phyloP scores from a whole-genome alignment of 2,329 filamentous ascomycete species.

The Arthrobotrys musiformis region DNA sequence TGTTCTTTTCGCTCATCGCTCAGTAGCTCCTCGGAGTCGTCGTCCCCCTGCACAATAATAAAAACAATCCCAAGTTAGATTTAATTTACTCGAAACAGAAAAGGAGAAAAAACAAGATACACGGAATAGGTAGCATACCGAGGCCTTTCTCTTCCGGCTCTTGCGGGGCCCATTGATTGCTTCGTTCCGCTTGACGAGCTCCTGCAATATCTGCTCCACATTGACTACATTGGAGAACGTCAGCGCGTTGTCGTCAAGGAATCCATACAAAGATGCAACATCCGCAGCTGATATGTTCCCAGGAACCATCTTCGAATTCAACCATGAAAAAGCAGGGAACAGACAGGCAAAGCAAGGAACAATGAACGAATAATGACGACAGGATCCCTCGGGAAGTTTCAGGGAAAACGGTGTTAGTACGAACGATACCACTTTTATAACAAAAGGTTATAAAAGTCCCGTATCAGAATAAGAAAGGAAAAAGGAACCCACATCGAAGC shows the following conservation, averaged over 20 bases:
- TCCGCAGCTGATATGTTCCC: conserved; percentile 28
- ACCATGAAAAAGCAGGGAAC: conserved; percentile 17
- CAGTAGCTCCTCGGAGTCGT: conserved; percentile 25
- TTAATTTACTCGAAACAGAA: not conserved
- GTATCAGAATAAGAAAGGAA: conserved; percentile 23
- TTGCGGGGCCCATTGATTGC: conserved; percentile 49
- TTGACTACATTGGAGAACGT: conserved; percentile 48
- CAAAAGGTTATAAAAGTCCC: conserved; percentile 21
- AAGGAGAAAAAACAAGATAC: not conserved
- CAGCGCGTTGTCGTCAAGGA: conserved; percentile 48
- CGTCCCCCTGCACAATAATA: conserved; percentile 23
- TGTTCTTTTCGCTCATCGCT: conserved; percentile 49
- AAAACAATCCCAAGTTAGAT: conserved; percentile 5
- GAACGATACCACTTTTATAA: conserved; percentile 35
- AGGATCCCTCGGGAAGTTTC: conserved; percentile 20
- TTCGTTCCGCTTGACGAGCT: conserved; percentile 54
- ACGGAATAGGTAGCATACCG: conserved; percentile 23
- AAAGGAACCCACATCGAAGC: conserved; percentile 55
- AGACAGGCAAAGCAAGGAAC: not conserved
- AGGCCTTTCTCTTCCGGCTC: conserved; percentile 52
- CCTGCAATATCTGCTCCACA: conserved; percentile 55
- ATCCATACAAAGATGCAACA: conserved; percentile 30
- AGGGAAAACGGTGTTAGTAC: conserved; percentile 18
- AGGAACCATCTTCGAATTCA: conserved; percentile 23
- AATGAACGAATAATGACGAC: conserved; percentile 23